Evolutionary conservation across 2,329 filamentous ascomycete genomes (phyloP).

Genomic region (Botrytis fabae): DNA sequence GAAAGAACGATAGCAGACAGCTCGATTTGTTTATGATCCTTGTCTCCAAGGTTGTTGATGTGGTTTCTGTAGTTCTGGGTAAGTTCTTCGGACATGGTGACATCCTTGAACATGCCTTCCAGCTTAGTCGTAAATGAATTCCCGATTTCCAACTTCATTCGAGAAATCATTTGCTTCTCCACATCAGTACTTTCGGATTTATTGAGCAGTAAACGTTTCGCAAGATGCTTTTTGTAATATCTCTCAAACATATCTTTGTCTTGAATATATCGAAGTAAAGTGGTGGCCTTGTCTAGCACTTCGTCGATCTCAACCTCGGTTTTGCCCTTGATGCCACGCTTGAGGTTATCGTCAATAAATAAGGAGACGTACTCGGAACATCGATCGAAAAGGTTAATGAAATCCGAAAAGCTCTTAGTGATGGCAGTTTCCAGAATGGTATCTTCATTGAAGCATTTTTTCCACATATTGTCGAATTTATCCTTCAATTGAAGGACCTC

Average conservation of each 20-base stretch:
- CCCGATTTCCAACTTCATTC: conserved; percentile 96
- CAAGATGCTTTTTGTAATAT: conserved; percentile 97
- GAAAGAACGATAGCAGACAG: conserved; percentile 84
- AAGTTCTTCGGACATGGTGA: conserved; percentile 83
- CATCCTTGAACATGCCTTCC: conserved; percentile 97
- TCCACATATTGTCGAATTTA: conserved; percentile 83
- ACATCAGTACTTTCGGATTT: conserved; percentile 90
- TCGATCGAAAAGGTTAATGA: conserved; percentile 87
- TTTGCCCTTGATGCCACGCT: conserved; percentile 90
- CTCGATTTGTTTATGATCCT: conserved; percentile 66
- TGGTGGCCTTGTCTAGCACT: conserved; percentile 85
- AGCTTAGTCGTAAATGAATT: conserved; percentile 92
- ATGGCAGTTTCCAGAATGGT: conserved; percentile 77
- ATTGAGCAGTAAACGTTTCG: conserved; percentile 79
- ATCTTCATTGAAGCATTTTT: conserved; percentile 71
- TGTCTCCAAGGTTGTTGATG: conserved; percentile 53
- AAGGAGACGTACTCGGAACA: conserved; percentile 92
- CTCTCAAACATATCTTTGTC: conserved; percentile 95
- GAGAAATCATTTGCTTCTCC: conserved; percentile 91
- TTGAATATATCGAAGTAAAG: conserved; percentile 80
- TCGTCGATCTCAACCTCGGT: conserved; percentile 83
- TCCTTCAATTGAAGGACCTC: conserved; percentile 83
- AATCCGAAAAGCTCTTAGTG: conserved; percentile 84
- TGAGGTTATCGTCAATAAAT: conserved; percentile 95
- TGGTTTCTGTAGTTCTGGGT: conserved; percentile 74